Base-by-base conservation (phyloP, 768 basidiomycete species). In the Crepidotus variabilis region DNA sequence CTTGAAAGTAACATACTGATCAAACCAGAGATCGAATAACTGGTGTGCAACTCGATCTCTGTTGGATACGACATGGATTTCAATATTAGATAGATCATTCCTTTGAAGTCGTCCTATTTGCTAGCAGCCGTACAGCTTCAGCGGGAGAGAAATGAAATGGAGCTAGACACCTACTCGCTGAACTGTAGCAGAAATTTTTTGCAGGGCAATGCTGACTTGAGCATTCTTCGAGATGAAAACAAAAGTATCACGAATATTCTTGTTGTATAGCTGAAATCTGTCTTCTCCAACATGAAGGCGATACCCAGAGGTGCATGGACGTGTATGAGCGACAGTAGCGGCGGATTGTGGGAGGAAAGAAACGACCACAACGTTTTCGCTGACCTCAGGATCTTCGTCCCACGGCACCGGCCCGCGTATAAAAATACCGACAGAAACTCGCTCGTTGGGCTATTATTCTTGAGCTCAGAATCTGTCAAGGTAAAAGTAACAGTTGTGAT, bases 41-140 rank as follows among this genome's bases (percentile, higher is more conserved):
- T 86, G 84, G 62, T 86, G 84, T 0, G 85, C 82, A 2, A 85
- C 71, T 9, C 83, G 78, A 65, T 87, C 86, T 11, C 85, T 72
- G 63, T 87, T 86, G 0, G 86, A 87, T 9, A 87, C 79, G 3
- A 88, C 86, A 63, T 87, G 86, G 7, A 87, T 75, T 58, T 88
- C 86, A 35, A 87, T 76, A 6, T 73, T 74, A 10, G 70, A 69
- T 0, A 85, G 75, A 0, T 83, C 78, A 0, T 78, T 70, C 35
- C 80, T 77, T 49, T 80, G 75, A 22, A 88, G 64, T 39, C 82
- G 70, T 4, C 86, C 86, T 10, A 85, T 64, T 82, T 86, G 85
- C 86, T 88, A 45, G 18, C 36, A 14, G 39, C 0, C 28, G 6
- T 28, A 23, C 9, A 18, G 33, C 24, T 28, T 11, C 46, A n/a